Base-by-base conservation (phyloP, 2,329 filamentous ascomycete species). In the Diplodia intermedia region DNA sequence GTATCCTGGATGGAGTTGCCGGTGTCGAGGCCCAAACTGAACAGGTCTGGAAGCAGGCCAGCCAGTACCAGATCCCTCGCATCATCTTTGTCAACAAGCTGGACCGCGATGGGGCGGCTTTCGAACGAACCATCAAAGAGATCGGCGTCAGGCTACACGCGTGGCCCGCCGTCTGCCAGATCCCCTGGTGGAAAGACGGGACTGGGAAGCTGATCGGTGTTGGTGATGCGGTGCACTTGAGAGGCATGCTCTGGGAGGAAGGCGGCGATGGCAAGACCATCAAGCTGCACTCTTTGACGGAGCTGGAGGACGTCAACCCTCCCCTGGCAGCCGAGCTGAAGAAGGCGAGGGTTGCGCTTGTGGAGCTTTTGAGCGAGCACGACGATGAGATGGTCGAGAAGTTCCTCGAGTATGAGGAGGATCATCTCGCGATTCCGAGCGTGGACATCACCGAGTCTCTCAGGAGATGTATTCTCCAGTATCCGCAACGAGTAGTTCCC, bases 11-110 rank as follows among this genome's bases (percentile, higher is more conserved):
- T 76, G 93, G 92, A 0, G 93, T 97, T 47, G 93, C 94, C 69
- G 93, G 93, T 1, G 95, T 99, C 26, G 95, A 99, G 79, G 94
- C 95, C 1, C 95, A 98, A 77, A 98, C 95, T 0, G 95, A 99
- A 77, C 90, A 97, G 73, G 95, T 99, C 3, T 99, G 95, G 95
- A 86, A 87, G 15, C 95, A 97, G 71, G 94, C 95, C 7, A 92
- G 91, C 65, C 88, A 90, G 55, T 97, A 97, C 76, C 85, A 85
- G 26, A 97, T 98, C 50, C 95, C 95, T 0, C 86, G 93, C 38
- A 87, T 95, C 67, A 84, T 93, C 60, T 94, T 90, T 71, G 86
- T 95, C 73, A 96, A 96, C 80, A 96, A 96, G 78, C 86, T 95
- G 2, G 92, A 96, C 76, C 88, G 92, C 49, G 90, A 92, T 70